Base-by-base conservation (phyloP, 225 moss, liverwort and hornwort species). In the Polytrichum commune region DNA sequence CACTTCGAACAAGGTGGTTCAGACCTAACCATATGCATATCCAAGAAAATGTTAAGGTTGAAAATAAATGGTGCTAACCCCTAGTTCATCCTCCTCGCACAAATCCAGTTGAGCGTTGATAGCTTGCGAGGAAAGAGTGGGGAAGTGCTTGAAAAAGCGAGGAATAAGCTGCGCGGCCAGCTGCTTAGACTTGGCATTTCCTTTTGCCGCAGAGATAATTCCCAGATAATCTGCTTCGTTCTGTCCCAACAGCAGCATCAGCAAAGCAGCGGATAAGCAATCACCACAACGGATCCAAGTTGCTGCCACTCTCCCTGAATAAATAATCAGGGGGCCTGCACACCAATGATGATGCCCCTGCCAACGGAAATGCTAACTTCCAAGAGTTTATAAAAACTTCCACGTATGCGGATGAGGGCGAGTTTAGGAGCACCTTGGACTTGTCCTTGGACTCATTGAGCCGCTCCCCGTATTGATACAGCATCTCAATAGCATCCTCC, bases 41-140 rank as follows among this genome's bases (percentile, higher is more conserved):
- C 57, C 26, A 58, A 58, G 20, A 61, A 81, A 30, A 67, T 24
- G 5, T 26, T 4, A 27, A 46, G 3, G 46, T 46, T 46, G 68
- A 56, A 32, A 25, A 64, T 38, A 53, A 24, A 62, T 65, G 19
- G 6, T 54, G 86, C 94, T 90, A 53, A 94, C 94, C 94, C 91
- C 90, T 66, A 96, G 84, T 87, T 96, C 95, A 61, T 96, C 95
- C 85, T 96, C 95, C 85, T 96, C 95, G 81, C 95, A 96, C 56
- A 96, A 90, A 79, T 96, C 95, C 77, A 96, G 93, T 81, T 96
- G 95, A 7, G 95, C 93, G 76, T 96, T 93, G 83, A 96, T 96
- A 73, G 93, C 95, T 71, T 91, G 83, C n/a, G 95, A 83, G 20
- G 91, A 93, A 57, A 91, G 82, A 60, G 71, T 75, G 22, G 91